Evolutionary conservation across 2,329 filamentous ascomycete species (phyloP), one percentile per base, ranked within the genome.

Genomic region (Laburnicola sp.): DNA sequence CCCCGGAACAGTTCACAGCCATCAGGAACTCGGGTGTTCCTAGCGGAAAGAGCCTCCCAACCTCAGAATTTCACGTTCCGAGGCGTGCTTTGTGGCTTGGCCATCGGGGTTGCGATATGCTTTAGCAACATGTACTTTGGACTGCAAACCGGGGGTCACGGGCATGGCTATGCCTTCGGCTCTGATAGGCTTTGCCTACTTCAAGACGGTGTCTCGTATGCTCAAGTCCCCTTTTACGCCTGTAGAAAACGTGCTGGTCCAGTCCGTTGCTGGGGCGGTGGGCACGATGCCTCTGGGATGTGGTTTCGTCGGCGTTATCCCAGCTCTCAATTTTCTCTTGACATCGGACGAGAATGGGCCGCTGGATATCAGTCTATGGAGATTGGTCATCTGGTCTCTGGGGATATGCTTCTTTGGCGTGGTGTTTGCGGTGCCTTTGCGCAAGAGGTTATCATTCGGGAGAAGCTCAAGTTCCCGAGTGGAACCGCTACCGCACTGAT

Each of bases 81-180:
- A 49, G 91, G 91, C 44, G 80, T 97, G 34, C 69, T 85, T 4
- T 90, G 89, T 26, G 94, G 94, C 11, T 79, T 96, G 4, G 77
- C 83, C 3, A 94, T 99, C 57, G 94, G 94, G 35, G 84, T 94
- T 3, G 79, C 97, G 48, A 96, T 97, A 66, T 94, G 89, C 69
- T 96, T 96, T 71, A 95, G 90, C 45, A 99, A 99, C 70, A 97
- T 95, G 79, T 99, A 97, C 74, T 99, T 99, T 71, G 94, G 94
- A n/a, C 79, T 99, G 28, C 94, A 97, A 75, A 95, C 90, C 26
- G 86, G 86, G 86, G 86, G 83, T 89, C 32, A 84, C 86, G 65
- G 89, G 90, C 60, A 97, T 99, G 94, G 89, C 91, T n/a, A 30
- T 30, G 28, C 10, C 34, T 5, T 36, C 34, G 6, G 6, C 34